Percentiles rank a stretch among this genome's conserved stretches.
Evolutionary conservation across 495 filamentous ascomycete genomes (phyloP).

Genomic region (Penicillium egyptiacum): DNA sequence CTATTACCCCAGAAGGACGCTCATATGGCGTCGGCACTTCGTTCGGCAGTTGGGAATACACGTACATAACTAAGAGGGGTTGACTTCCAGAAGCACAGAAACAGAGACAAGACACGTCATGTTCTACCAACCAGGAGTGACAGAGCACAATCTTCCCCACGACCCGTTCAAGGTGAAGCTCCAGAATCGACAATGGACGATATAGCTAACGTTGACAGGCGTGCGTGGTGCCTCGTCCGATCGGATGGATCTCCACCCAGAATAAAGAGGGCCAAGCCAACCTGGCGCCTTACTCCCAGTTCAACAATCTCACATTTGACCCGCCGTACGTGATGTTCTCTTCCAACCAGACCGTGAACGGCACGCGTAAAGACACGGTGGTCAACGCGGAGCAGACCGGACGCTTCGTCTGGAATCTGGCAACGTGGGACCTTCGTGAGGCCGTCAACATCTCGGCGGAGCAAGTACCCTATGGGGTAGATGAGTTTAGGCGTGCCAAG

Average conservation of each 20-base stretch:
- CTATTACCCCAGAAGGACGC: too few species aligned
- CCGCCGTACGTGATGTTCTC: constrained; percentile 60
- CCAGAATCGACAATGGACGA: neutral
- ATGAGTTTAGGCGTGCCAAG: constrained; percentile 53
- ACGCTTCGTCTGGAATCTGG: constrained; percentile 58
- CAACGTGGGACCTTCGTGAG: constrained; percentile 40
- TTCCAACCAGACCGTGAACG: constrained; percentile 48
- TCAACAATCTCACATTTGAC: constrained; percentile 57
- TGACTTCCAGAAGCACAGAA: too few species aligned
- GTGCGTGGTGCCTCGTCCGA: constrained; percentile 42
- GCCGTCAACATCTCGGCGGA: constrained; percentile 53
- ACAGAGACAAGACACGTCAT: too few species aligned
- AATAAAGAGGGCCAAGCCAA: constrained; percentile 40
- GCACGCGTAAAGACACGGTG: constrained; percentile 53
- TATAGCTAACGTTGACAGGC: constrained; percentile 22
- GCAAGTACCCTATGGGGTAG: constrained; percentile 36
- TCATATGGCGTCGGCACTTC: too few species aligned
- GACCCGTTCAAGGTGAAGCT: too few species aligned
- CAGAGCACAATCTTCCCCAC: too few species aligned
- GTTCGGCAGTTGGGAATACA: too few species aligned
- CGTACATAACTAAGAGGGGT: too few species aligned
- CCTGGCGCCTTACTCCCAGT: constrained; percentile 58
- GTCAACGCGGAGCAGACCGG: constrained; percentile 54
- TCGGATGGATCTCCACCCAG: constrained; percentile 49
- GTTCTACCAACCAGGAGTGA: too few species aligned